These are phyloP conservation scores for Evansstolkia leycettana DNA, from an alignment of 495 filamentous ascomycete genomes.

Conservation along the genomic window DNA sequence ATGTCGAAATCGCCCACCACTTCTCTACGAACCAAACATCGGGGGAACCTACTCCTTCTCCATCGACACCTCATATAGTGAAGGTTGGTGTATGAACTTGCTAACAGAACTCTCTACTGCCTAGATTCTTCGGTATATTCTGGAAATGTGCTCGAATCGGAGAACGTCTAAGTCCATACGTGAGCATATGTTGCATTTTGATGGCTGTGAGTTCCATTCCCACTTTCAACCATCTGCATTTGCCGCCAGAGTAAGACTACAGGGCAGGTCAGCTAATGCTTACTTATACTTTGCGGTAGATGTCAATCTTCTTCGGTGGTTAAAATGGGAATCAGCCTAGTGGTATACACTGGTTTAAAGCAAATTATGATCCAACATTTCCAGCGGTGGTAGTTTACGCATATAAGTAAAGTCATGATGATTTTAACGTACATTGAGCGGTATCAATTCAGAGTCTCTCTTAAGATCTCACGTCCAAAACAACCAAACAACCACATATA, in stretches of 20 bases:
- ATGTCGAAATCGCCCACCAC: background rate
- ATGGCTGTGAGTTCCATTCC: conserved; percentile 67
- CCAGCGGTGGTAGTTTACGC: background rate
- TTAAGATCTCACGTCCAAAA: conserved; percentile 1
- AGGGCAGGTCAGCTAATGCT: too few species aligned
- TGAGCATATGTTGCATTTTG: conserved; percentile 82
- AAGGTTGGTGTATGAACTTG: background rate
- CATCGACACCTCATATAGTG: background rate
- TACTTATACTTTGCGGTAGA: conserved; percentile 9
- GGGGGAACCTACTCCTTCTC: too few species aligned
- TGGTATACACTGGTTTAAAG: conserved; percentile 4
- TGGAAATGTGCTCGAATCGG: conserved; percentile 96
- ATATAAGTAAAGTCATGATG: conserved; percentile 9
- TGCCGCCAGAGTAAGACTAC: too few species aligned
- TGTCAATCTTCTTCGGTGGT: conserved; percentile 33
- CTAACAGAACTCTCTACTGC: background rate
- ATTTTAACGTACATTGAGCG: conserved; percentile 17
- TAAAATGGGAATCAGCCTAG: conserved; percentile 5
- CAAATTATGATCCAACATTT: background rate
- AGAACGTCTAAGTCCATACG: conserved; percentile 88
- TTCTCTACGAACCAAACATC: conserved; percentile 1
- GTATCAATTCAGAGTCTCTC: conserved; percentile 9
- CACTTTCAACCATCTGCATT: background rate
- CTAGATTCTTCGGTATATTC: conserved; percentile 75
- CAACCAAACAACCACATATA: conserved; percentile 1